Percentiles rank a stretch among this genome's conserved stretches.
These are phyloP conservation scores for Rhizoclosmatium globosum DNA, from an alignment of 192 early-diverging fungal genomes.

Conservation along the genomic window DNA sequence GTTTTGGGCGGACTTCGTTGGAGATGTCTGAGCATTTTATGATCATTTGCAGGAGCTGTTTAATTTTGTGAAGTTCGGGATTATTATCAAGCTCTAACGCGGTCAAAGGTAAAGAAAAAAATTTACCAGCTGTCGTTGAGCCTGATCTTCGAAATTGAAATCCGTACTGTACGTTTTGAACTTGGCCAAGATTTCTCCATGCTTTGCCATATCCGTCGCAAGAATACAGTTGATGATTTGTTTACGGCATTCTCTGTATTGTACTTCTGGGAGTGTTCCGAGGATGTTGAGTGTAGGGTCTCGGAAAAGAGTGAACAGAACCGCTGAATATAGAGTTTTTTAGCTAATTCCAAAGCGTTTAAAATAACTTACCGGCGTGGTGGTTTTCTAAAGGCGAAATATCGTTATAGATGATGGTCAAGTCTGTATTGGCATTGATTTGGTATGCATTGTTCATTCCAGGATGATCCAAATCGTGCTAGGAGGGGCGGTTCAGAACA, in stretches of 20 bases:
- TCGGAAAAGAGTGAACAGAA: conserved; percentile 51
- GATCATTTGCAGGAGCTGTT: conserved; percentile 61
- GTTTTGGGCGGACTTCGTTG: conserved; percentile 65
- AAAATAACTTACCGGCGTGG: conserved; percentile 57
- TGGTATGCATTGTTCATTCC: conserved; percentile 63
- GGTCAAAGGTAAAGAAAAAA: conserved; percentile 1
- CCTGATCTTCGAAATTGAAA: conserved; percentile 54
- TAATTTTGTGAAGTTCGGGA: not conserved
- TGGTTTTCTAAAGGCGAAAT: conserved; percentile 60
- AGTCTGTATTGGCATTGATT: conserved; percentile 58
- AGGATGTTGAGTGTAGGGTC: conserved; percentile 41
- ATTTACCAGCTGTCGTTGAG: conserved; percentile 52
- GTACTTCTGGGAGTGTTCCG: conserved; percentile 26
- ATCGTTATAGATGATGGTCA: conserved; percentile 64
- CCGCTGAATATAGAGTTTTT: conserved; percentile 39
- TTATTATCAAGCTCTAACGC: not conserved
- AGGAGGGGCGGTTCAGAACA: not conserved
- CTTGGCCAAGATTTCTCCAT: conserved; percentile 53
- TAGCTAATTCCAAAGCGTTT: no score
- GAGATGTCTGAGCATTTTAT: conserved; percentile 66
- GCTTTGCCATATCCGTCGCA: conserved; percentile 61
- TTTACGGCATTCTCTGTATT: conserved; percentile 51
- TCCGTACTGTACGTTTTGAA: conserved; percentile 48
- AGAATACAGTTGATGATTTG: conserved; percentile 59
- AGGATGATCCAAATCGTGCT: conserved; percentile 50